Evolutionary conservation across 176 grass and related monocot species (phyloP), one percentile per base, ranked within the genome.

Genomic region (Juncus effusus): DNA sequence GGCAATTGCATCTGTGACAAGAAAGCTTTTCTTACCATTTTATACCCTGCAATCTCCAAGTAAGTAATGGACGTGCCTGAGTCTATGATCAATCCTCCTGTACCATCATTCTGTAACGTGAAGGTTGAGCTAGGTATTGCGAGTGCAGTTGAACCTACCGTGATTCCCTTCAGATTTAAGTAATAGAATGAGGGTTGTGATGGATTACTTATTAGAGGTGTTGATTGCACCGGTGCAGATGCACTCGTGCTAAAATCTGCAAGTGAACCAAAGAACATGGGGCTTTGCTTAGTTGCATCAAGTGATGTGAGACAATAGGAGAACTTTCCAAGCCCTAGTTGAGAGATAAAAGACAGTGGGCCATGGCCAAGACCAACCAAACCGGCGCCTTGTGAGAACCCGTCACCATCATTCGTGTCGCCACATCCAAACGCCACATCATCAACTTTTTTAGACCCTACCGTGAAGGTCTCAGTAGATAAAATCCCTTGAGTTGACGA

Each of bases 221-320:
- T 96, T 45, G 73, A 85, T 81, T 83, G 87, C 58, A 61, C 80
- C 13, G 64, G 4, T 45, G 74, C 15, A 3, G 62, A 19, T n/a
- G 81, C 10, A 53, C 49, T 65, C 50, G 16, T 63, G 0, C 70
- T 54, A 60, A 87, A 72, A 56, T 13, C 73, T 4, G 81, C 76
- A 0, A 77, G 45, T 13, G 76, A 72, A 9, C 87, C 87, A 0
- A 96, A 71, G 3, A 85, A 63, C 16, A 90, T 81, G 5, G 72
- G 87, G 84, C 87, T 87, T 16, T 40, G 82, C 16, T 56, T 66
- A 38, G 78, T 56, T 64, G 70, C 84, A 36, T 83, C 79, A 5
- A 95, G 63, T 12, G 91, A 81, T 75, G 87, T 87, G 78, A 96
- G 84, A 66, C 91, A 96, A 77, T 96, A 90, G 53, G 91, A 96